phyloP scores from a whole-genome alignment of 2,329 filamentous ascomycete species.

The Fusarium sp. region DNA sequence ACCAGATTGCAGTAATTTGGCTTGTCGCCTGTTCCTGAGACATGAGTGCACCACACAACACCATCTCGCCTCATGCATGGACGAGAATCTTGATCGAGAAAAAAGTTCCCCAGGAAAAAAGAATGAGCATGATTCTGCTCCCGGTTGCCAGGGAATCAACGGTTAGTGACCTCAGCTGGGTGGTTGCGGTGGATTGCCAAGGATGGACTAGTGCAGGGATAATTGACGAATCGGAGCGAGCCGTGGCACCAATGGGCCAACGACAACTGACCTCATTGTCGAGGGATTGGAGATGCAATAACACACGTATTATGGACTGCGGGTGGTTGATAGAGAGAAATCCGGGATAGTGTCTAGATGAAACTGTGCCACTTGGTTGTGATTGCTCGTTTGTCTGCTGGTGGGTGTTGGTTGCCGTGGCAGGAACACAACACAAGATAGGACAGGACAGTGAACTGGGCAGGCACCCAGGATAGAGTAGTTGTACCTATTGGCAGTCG shows the following conservation, averaged over 20 bases:
- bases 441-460: slow-evolving; percentile 3
- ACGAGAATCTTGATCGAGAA: slow-evolving; percentile 27
- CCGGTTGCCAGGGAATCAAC: slow-evolving; percentile 42
- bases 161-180: slow-evolving; percentile 32
- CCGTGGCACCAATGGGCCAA: slow-evolving; percentile 33
- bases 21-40: slow-evolving; percentile 24
- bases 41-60: slow-evolving; percentile 26
- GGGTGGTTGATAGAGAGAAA: slow-evolving; percentile 18
- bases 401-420: slow-evolving; percentile 25
- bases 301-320: slow-evolving; percentile 33
- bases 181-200: slow-evolving; percentile 31
- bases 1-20: slow-evolving; percentile 2
- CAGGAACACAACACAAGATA: slow-evolving; percentile 23
- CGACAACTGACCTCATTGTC: slow-evolving; percentile 45
- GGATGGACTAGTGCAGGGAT: slow-evolving; percentile 32
- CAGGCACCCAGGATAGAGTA: slow-evolving; percentile 5
- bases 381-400: slow-evolving; percentile 26
- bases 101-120: slow-evolving; percentile 38
- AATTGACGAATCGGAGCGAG: slow-evolving; percentile 41
- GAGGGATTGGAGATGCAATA: slow-evolving; percentile 35
- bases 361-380: slow-evolving; percentile 26
- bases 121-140: slow-evolving; percentile 27
- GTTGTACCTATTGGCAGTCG: slow-evolving; percentile 27
- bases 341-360: slow-evolving; percentile 19
- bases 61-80: neutral